Evolutionary conservation across 768 basidiomycete species (phyloP), one percentile per base, ranked within the genome.

Genomic region (Candolleomyces eurysporus): DNA sequence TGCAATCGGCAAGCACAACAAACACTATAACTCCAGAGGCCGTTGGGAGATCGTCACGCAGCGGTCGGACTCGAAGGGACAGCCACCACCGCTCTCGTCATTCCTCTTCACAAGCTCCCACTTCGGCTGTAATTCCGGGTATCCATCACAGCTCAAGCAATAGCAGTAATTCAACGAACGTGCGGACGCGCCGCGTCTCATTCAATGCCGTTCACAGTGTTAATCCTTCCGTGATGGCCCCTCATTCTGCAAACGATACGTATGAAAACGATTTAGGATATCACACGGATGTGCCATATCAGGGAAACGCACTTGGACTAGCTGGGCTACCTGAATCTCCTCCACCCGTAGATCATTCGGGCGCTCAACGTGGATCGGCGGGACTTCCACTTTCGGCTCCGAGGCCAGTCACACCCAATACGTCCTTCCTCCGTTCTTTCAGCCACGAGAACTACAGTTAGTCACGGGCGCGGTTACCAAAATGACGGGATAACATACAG

Each of bases 401-500:
- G 1, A 75, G 71, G 21, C 77, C 77, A 10, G 65, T 72, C 22
- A 65, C 69, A 5, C 67, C 74, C 5, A 69, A 63, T 45, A 65
- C 64, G 19, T 48, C 61, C 48, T 72, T 76, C 58, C 63, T 76
- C 62, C 64, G 74, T 48, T 72, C 74, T 14, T 76, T 71, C 64
- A 74, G 71, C 60, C 62, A 64, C 36, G 73, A 72, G 26, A 58
- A 40, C 57, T 61, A 46, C 42, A 39, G 32, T 58, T 49, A 48
- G 56, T 21, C n/a, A 10, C 14, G n/a, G n/a, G 26, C 45, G 5
- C 30, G 58, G 14, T 45, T 54, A 39, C 14, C 26, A 10, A 31
- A 21, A 17, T 10, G 14, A 46, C 45, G 16, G 45, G 6, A 46
- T 36, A 5, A 46, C 3, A 17, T 21, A 46, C 16, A 46, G 6